Evolutionary conservation across 164 flowering plant species (phyloP).

Genomic region (Kalanchoe fedtschenkoi): DNA sequence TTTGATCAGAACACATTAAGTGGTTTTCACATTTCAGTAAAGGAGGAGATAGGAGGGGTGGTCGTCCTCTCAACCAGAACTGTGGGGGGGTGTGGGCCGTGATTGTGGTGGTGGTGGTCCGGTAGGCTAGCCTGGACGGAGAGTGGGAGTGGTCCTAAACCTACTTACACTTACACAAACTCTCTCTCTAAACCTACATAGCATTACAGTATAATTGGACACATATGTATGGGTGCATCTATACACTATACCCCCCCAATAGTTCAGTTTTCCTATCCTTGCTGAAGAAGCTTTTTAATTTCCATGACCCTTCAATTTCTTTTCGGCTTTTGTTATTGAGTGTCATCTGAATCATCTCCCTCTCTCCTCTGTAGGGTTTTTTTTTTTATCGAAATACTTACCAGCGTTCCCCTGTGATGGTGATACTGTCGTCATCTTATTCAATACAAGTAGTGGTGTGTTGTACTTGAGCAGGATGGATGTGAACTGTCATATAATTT

Average conservation of each 20-base stretch:
- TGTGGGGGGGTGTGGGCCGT: background rate
- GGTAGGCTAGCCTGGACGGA: constrained; percentile 6
- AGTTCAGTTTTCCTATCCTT: background rate
- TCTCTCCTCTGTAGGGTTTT: background rate
- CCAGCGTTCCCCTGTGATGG: background rate
- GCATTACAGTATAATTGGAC: background rate
- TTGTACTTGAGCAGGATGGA: background rate
- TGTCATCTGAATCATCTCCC: too few species aligned
- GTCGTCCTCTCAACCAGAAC: constrained; percentile 1
- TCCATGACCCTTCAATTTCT: background rate
- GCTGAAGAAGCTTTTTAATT: too few species aligned
- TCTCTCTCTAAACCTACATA: constrained; percentile 1
- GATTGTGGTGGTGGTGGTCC: background rate
- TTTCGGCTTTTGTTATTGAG: background rate
- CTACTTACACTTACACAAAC: constrained; percentile 2
- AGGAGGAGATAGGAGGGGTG: background rate
- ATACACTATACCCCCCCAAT: background rate
- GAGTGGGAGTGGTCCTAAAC: constrained; percentile 2
- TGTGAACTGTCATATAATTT: background rate
- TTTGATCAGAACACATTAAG: too few species aligned
- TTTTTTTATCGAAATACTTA: background rate
- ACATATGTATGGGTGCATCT: background rate
- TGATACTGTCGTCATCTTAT: background rate
- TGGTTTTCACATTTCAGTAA: background rate
- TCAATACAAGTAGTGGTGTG: background rate